Base-by-base conservation (phyloP, 495 filamentous ascomycete species). In the Tuber aestivum region DNA sequence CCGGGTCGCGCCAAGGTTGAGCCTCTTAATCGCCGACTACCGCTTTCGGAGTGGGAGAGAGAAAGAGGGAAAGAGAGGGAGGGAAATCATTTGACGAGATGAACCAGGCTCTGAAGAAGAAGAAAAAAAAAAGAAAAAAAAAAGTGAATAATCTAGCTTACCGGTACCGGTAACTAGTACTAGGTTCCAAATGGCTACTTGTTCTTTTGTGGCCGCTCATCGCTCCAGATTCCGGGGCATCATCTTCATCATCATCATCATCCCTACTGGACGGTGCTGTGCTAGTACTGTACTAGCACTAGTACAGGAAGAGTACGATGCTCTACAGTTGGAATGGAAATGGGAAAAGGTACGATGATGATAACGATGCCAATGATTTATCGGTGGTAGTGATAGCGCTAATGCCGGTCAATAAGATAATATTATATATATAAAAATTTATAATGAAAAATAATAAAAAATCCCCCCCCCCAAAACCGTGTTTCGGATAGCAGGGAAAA, bases 11-110 rank as follows among this genome's bases (percentile, higher is more conserved):
- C 75, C 77, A 79, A 79, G 76, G 20, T 14, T 41, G 21, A 21
- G 50, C 44, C 56, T 65, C 56, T 65, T 79, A 45, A 77, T 79
- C 78, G 78, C 76, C 78, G 78, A 78, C 77, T 75, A 79, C 78
- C 72, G 10, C 42, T 79, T 79, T 70, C 42, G 76, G 77, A 71
- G 42, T 56, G 23, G 12, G 10, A 65, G n/a, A 0, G 9, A 32
- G n/a, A n/a, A n/a, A n/a, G n/a, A n/a, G n/a, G 27, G n/a, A 12
- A 32, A 32, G 27, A 12, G 56, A 65, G 1, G 1, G 44, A 20
- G 2, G 18, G 18, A 21, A 45, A 56, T 3, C 56, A 65, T 65
- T 65, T 65, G 56, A 32, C 56, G 56, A 65, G 56, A 65, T 65
- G n/a, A 65, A 65, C 56, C 56, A 65, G 56, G 56, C 27, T n/a